Percentiles rank a stretch among this genome's conserved stretches.
Evolutionary conservation across 148 eudicot genomes (phyloP).

Genomic region (Rheum nobile): DNA sequence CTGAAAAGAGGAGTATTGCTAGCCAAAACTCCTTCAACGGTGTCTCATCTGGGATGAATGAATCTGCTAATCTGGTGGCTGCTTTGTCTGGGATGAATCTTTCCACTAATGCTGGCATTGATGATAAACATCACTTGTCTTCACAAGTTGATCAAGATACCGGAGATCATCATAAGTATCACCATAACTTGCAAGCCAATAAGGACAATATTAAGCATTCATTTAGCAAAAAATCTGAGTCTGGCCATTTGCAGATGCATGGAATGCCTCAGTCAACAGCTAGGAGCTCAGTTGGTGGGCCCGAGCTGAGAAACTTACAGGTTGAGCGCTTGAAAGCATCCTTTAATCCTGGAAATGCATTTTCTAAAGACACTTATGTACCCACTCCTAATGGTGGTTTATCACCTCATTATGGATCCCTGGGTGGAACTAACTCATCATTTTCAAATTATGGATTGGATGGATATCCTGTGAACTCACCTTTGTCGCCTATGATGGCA

Average conservation of each 20-base stretch:
- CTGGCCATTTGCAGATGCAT: constrained; percentile 36
- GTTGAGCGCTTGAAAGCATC: constrained; percentile 34
- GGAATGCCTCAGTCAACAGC: constrained; percentile 24
- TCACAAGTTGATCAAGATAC: constrained; percentile 35
- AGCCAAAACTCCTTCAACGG: constrained; percentile 50
- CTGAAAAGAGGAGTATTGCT: constrained; percentile 39
- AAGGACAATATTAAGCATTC: constrained; percentile 35
- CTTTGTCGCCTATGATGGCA: constrained; percentile 46
- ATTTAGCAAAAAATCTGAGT: constrained; percentile 35
- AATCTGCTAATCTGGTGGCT: constrained; percentile 49
- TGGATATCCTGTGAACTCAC: constrained; percentile 56
- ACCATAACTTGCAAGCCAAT: constrained; percentile 35
- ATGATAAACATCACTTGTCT: constrained; percentile 30
- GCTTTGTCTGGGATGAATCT: constrained; percentile 78
- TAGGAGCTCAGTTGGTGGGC: constrained; percentile 27
- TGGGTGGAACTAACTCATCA: constrained; percentile 47
- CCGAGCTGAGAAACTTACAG: constrained; percentile 35
- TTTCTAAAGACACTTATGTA: constrained; percentile 39
- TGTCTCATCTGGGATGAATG: constrained; percentile 33
- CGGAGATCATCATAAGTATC: constrained; percentile 36
- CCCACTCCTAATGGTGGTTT: constrained; percentile 27
- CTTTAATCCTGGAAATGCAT: constrained; percentile 30
- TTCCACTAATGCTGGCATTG: constrained; percentile 36
- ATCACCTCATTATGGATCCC: constrained; percentile 47
- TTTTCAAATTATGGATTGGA: constrained; percentile 44